Base-by-base conservation (phyloP, 352 stramenopile species). In the Globisporangium echinulatum region DNA sequence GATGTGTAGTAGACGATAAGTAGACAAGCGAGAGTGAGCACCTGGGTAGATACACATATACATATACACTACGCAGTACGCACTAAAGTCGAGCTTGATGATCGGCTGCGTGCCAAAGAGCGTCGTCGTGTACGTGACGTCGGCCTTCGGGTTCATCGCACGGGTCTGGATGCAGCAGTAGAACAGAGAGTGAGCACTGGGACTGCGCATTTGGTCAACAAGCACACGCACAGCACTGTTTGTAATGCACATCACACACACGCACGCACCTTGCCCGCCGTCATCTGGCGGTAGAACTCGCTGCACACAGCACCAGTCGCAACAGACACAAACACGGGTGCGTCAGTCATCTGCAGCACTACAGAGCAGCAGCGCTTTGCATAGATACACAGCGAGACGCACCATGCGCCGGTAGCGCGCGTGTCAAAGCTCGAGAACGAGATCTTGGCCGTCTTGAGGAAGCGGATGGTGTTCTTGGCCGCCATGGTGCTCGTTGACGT, bases 261-360 rank as follows among this genome's bases (percentile, higher is more conserved):
- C 11, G 4, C 43, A 39, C 68, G 47, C 53, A 91, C 82, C 79
- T 94, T 94, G 54, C 77, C 66, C 3, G 85, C 85, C 38, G 71
- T 82, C 75, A 94, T 60, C 64, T 94, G 85, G 54, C 85, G 77
- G 70, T 88, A 92, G 67, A 94, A 92, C 71, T 94, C 85, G 69
- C 85, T 92, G 61, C 14, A 15, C 38, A 56, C 19, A 19, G 17
- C 52, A 47, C 13, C 25, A 54, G 11, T 6, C 10, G 25, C 49
- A 38, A 6, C 17, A 39, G 17, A 2, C 10, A 2, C 10, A 4
- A 17, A 8, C 11, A 43, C n/a, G 39, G 7, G 3, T 44, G 39
- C 39, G 11, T 15, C 14, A 17, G 43, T 48, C 43, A 48, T 11
- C 43, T 38, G 19, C 48, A 10, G 7, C 25, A 52, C 44, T 4